Evolutionary conservation across 352 stramenopile genomes (phyloP), one percentile per base, ranked within the genome.

Genomic region (Phytopythium helicoides): DNA sequence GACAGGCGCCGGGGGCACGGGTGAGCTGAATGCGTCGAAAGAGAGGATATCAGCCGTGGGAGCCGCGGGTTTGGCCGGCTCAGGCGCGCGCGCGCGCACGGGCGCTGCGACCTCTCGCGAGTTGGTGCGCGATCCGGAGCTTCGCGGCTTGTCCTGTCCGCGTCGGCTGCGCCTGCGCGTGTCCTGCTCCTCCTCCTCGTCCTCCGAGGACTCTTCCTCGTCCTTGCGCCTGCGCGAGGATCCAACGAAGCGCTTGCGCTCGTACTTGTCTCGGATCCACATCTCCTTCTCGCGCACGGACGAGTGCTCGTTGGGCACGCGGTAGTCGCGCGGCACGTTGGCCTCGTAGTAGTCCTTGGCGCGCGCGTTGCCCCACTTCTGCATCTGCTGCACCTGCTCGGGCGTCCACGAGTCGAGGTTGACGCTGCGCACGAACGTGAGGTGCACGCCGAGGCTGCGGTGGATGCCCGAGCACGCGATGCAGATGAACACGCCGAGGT

Each of bases 401-500:
- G 68, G 11, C 18, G 89, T 97, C 92, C 92, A 98, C n/a, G 90
- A 93, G 66, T 98, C 94, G 40, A 98, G 67, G 60, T 96, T 96
- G 15, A 95, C 86, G 31, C 83, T 96, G 25, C 92, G 85, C 55
- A 98, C 94, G 54, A 97, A 96, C 16, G 87, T 96, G 33, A 98
- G 60, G 64, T 98, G 93, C 26, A 97, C 88, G 51, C 94, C 94
- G 47, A 98, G 73, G 41, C 83, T 94, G 53, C 94, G 86, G 62
- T 98, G 94, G 62, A 97, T 95, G 26, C 91, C 93, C 15, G 89
- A 94, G 70, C 94, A 98, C 44, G 87, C 78, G 60, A 97, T 96
- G 73, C 94, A 98, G 57, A 98, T 92, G 68, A 98, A 98, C 19
- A 97, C 89, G 26, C 94, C 94, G 16, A 97, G 67, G 71, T 96